Conservation (phyloP, 1,139 yeast species). For the Hemisphaericaspora xylanilytica region DNA sequence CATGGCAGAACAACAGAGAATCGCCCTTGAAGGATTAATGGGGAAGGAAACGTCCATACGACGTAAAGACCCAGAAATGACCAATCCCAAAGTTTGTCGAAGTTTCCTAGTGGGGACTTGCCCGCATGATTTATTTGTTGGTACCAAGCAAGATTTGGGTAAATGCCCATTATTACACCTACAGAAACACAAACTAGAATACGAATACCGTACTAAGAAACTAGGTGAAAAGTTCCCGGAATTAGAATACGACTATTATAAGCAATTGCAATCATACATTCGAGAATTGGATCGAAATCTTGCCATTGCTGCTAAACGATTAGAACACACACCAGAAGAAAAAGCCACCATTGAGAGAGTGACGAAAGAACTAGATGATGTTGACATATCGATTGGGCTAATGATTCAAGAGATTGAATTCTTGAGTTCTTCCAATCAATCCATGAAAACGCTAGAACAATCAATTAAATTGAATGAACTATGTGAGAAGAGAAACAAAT, state of each 20-base stretch:
- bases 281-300: constrained; percentile 69
- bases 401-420: constrained; percentile 68
- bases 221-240: constrained; percentile 61
- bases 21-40: constrained; percentile 78
- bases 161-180: constrained; percentile 75
- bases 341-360: constrained; percentile 59
- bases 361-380: constrained; percentile 61
- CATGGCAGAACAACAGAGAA: constrained; percentile 76
- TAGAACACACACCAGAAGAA: constrained; percentile 81
- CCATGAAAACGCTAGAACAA: constrained; percentile 51
- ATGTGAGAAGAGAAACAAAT: constrained; percentile 44
- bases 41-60: constrained; percentile 58
- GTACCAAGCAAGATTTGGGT: constrained; percentile 84
- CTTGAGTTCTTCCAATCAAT: constrained; percentile 50
- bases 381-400: constrained; percentile 67
- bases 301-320: constrained; percentile 58
- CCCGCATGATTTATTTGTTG: constrained; percentile 79
- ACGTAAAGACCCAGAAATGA: constrained; percentile 49
- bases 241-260: constrained; percentile 66
- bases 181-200: constrained; percentile 74
- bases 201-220: constrained; percentile 55
- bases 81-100: constrained; percentile 72
- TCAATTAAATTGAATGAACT: constrained; percentile 44
- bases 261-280: constrained; percentile 53
- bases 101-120: constrained; percentile 84